Conservation (phyloP, 2,329 filamentous ascomycete species). For the Aureobasidium sp. region DNA sequence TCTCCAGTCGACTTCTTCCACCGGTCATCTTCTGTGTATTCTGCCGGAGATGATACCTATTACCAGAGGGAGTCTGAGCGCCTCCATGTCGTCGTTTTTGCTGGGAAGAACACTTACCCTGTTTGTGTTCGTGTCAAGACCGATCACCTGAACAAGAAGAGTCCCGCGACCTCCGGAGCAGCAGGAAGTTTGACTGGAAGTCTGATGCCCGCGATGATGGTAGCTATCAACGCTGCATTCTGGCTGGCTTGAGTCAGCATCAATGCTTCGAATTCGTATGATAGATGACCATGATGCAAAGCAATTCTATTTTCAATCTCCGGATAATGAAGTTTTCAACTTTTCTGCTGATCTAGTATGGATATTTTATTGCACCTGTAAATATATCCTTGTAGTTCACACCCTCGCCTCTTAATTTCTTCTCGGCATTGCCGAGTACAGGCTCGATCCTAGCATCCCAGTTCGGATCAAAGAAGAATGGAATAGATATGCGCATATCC, state of each 20-base stretch:
- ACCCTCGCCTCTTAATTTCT: not conserved
- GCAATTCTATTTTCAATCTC: no score
- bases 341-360: not conserved
- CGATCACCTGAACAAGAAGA: not conserved
- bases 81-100: not conserved
- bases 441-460: constrained; percentile 29
- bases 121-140: not conserved
- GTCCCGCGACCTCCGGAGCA: not conserved
- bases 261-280: no score
- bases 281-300: no score
- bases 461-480: constrained; percentile 50
- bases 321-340: no score
- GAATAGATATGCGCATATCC: constrained; percentile 47
- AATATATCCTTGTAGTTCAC: constrained; percentile 7
- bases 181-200: not conserved
- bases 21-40: not conserved
- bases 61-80: not conserved
- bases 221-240: not conserved
- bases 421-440: not conserved
- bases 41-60: not conserved
- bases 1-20: not conserved
- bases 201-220: not conserved
- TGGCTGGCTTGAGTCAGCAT: not conserved
- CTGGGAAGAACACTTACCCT: not conserved
- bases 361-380: constrained; percentile 2